Evolutionary conservation across 148 eudicot genomes (phyloP).

Genomic region (Oxyria digyna): DNA sequence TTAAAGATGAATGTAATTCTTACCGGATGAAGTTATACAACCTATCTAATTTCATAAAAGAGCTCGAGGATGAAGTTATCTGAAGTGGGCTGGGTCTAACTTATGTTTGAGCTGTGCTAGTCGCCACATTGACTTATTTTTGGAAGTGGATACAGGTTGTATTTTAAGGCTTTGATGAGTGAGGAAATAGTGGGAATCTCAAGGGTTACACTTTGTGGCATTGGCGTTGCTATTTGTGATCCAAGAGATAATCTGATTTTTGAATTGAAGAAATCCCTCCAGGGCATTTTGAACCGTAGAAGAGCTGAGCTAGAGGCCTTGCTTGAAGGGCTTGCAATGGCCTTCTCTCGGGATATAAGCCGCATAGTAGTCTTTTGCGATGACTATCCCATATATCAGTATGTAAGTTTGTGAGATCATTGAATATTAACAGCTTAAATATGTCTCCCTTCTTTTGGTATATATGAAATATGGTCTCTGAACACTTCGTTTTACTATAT

Average conservation of each 20-base stretch:
- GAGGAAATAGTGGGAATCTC: conserved; percentile 21
- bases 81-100: not conserved
- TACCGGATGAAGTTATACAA: not conserved
- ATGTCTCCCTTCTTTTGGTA: too few relatives aligned
- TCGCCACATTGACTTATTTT: not conserved
- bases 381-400: conserved; percentile 15
- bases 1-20: not conserved
- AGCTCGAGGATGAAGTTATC: not conserved
- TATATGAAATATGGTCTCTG: too few relatives aligned
- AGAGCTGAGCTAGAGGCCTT: conserved; percentile 16
- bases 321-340: conserved; percentile 21
- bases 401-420: conserved; percentile 15
- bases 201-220: conserved; percentile 31
- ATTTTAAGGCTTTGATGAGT: conserved; percentile 48
- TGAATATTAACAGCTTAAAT: too few relatives aligned
- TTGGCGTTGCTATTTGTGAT: conserved; percentile 60
- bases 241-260: conserved; percentile 42
- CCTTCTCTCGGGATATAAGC: conserved; percentile 17
- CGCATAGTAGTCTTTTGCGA: conserved; percentile 15
- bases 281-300: conserved; percentile 10
- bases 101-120: too few relatives aligned
- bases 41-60: not conserved
- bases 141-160: conserved; percentile 38
- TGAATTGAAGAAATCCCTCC: conserved; percentile 25
- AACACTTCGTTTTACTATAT: too few relatives aligned